phyloP scores from a whole-genome alignment of 306 rosid species.

The Quercus wislizeni region DNA sequence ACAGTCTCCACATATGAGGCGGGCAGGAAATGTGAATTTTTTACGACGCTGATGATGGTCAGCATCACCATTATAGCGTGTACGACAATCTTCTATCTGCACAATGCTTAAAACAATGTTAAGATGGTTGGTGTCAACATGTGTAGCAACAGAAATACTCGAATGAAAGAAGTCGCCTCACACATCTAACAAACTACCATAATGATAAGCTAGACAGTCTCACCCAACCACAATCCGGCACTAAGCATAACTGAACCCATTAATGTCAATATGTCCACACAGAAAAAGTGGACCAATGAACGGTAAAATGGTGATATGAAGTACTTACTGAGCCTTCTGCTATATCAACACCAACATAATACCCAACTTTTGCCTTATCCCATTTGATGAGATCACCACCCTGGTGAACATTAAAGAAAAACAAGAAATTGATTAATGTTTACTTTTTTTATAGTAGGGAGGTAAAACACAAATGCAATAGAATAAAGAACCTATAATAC shows the following conservation, averaged over 20 bases:
- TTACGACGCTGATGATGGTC: slow-evolving; percentile 93
- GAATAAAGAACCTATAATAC: slow-evolving; percentile 37
- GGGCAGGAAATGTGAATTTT: slow-evolving; percentile 91
- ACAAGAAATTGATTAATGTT: neutral
- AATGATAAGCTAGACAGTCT: neutral
- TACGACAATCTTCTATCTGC: slow-evolving; percentile 95
- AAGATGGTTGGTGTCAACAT: slow-evolving; percentile 17
- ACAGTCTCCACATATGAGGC: slow-evolving; percentile 93
- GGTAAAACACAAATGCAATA: neutral
- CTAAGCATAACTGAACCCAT: neutral
- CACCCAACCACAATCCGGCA: neutral
- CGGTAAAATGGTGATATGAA: slow-evolving; percentile 1
- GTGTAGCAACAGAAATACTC: slow-evolving; percentile 10
- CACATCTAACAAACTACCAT: neutral
- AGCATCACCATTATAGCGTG: slow-evolving; percentile 95
- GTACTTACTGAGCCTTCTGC: slow-evolving; percentile 91
- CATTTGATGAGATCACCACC: slow-evolving; percentile 99
- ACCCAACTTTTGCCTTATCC: slow-evolving; percentile 97
- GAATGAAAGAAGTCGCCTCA: slow-evolving; percentile 9
- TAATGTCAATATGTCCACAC: neutral
- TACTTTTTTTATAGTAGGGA: neutral
- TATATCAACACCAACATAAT: slow-evolving; percentile 94
- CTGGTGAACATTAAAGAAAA: slow-evolving; percentile 34
- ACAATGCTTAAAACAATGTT: slow-evolving; percentile 22
- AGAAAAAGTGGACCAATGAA: slow-evolving; percentile 11